phyloP scores from a whole-genome alignment of 805 yeast species.

The Metschnikowia santaceciliae region DNA sequence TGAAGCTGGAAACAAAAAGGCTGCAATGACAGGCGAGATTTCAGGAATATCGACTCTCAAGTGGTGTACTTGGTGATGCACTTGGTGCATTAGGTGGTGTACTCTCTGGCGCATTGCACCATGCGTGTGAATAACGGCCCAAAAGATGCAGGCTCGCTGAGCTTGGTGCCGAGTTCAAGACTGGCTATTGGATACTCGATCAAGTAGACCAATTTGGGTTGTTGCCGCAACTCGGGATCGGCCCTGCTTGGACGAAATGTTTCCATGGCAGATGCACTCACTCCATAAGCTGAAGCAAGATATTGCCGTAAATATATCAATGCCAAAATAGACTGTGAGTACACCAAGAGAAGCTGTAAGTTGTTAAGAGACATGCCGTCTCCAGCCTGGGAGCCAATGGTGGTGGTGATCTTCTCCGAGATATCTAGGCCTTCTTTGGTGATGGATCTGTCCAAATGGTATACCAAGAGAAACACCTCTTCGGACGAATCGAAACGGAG shows the following conservation, averaged over 20 bases:
- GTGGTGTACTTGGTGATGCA: no score
- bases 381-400: conserved; percentile 13
- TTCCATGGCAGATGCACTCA: conserved; percentile 23
- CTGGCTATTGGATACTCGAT: conserved; percentile 13
- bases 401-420: conserved; percentile 17
- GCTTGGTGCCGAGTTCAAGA: conserved; percentile 10
- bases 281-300: conserved; percentile 19
- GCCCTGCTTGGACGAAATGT: conserved; percentile 26
- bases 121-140: conserved; percentile 13
- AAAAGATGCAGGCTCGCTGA: conserved; percentile 12
- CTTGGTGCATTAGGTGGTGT: conserved; percentile 4
- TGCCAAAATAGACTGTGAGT: conserved; percentile 17
- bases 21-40: no score
- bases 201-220: conserved; percentile 19
- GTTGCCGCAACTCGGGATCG: conserved; percentile 31
- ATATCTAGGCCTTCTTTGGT: conserved; percentile 41
- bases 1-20: no score
- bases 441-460: conserved; percentile 41
- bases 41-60: background rate
- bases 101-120: conserved; percentile 12
- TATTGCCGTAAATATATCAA: conserved; percentile 18
- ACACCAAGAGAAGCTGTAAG: conserved; percentile 14
- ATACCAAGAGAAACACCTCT: conserved; percentile 46
- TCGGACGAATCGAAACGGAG: conserved; percentile 43
- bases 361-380: conserved; percentile 16